These are phyloP conservation scores for Mortierella sp. DNA, from an alignment of 371 early-diverging fungal genomes.

Conservation along the genomic window DNA sequence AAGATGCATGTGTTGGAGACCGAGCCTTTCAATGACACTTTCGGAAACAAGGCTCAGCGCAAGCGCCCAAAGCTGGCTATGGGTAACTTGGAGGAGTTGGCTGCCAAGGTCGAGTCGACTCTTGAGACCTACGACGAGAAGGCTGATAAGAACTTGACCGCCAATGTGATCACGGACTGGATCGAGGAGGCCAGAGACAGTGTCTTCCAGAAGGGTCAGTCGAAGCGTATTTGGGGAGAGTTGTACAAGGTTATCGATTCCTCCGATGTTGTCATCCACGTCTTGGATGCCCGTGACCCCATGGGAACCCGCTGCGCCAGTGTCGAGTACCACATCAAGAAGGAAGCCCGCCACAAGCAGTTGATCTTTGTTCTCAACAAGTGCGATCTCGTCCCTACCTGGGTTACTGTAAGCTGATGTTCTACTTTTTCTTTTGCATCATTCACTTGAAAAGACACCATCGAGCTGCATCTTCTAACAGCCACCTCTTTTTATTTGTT, in stretches of 20 bases:
- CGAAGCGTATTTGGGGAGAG: conserved; percentile 99
- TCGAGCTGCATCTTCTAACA: background rate
- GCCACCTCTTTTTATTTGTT: background rate
- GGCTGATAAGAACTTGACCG: conserved; percentile 81
- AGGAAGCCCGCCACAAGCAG: conserved; percentile 98
- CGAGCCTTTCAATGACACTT: conserved; percentile 91
- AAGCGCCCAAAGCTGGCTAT: conserved; percentile 91
- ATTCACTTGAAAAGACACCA: background rate
- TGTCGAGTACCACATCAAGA: conserved; percentile 93
- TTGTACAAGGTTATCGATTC: conserved; percentile 99
- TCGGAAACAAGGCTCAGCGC: conserved; percentile 95
- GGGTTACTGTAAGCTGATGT: conserved; percentile 89
- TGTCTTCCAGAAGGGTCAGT: conserved; percentile 95
- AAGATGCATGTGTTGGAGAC: conserved; percentile 95
- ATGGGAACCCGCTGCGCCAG: conserved; percentile 95
- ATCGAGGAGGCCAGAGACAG: conserved; percentile 85
- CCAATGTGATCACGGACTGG: conserved; percentile 81
- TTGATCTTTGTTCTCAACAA: conserved; percentile 99
- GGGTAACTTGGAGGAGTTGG: conserved; percentile 89
- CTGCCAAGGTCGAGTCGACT: conserved; percentile 73
- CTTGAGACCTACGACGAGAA: conserved; percentile 79
- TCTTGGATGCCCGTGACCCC: conserved; percentile 99
- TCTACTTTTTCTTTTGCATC: background rate
- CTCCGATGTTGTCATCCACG: conserved; percentile 98
- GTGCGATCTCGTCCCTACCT: conserved; percentile 99